Base-by-base conservation (phyloP, 1,139 yeast genomes). In the Zygoascus sp. region DNA sequence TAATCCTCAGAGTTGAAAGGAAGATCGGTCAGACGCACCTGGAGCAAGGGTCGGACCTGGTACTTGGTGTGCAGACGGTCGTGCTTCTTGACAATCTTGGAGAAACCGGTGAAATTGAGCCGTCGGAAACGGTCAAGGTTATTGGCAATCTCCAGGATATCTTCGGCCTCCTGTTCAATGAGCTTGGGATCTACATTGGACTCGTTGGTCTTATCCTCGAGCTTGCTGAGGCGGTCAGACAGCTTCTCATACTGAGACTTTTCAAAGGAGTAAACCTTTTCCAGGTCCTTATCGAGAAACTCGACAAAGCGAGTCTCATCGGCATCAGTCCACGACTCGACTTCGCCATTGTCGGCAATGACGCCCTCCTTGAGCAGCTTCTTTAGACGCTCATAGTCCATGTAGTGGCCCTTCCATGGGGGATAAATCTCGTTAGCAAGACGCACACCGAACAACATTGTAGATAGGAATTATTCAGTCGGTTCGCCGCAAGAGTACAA, bases 1-100 rank as follows among this genome's bases (percentile, higher is more conserved):
- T 92, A 89, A 69, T 90, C 97, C 68, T 92, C 98, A 15, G 90
- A 80, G 64, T 90, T 95, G 75, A 90, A 85, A 1, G 98, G 97
- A 59, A 90, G 74, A 45, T 83, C 83, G 63, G 82, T 83, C 66
- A 92, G 75, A 60, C 98, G 76, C 37, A 92, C 97, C 56, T 87
- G 87, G 58, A 92, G 72, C 60, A 92, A 70, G 0, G 97, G 96
- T 65, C 81, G 83, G 32, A 92, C 97, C 25, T 92, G 83, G 66
- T 84, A 92, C 54, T 80, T 75, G 17, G 89, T 77, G 64, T 90
- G 97, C 54, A 90, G 68, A 50, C 97, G 79, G 68, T 92, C 98
- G 62, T 92, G 98, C 67, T 90, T 92, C 72, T 92, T 90, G 56
- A 90, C 97, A 58, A 92, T 87, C 65, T 92, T 92, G 61, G 82